phyloP scores from a whole-genome alignment of 2,329 filamentous ascomycete species.

The Paraconiothyrium sp. region DNA sequence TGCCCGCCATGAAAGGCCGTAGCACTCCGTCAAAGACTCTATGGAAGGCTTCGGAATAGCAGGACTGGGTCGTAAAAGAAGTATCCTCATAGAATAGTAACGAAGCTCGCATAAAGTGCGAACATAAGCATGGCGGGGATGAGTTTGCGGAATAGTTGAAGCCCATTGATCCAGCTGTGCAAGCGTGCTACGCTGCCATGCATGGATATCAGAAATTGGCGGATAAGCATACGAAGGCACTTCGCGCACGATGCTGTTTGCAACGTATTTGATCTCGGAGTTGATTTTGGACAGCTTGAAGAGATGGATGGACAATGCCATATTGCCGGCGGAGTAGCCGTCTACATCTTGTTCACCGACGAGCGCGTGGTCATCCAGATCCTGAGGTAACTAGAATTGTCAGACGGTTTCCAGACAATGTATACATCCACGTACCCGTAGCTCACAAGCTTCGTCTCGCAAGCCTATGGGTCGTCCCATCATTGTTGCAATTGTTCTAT shows the following conservation, averaged over 20 bases:
- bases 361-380: conserved; percentile 28
- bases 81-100: conserved; percentile 60
- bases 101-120: conserved; percentile 54
- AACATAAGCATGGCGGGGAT: conserved; percentile 26
- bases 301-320: conserved; percentile 52
- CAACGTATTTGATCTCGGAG: conserved; percentile 58
- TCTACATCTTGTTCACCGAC: not conserved
- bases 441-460: conserved; percentile 59
- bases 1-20: conserved; percentile 54
- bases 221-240: conserved; percentile 58
- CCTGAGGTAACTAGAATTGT: conserved; percentile 25
- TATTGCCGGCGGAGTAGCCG: conserved; percentile 10
- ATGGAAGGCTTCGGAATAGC: conserved; percentile 55
- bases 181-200: conserved; percentile 45
- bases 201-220: conserved; percentile 38
- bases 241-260: conserved; percentile 62
- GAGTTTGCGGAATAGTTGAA: conserved; percentile 9
- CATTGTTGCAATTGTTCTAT: conserved; percentile 63
- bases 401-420: not conserved
- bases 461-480: conserved; percentile 66
- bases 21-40: conserved; percentile 51
- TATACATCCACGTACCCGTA: conserved; percentile 13
- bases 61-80: conserved; percentile 62
- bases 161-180: conserved; percentile 33
- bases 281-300: conserved; percentile 61